Evolutionary conservation across 768 basidiomycete species (phyloP), one percentile per base, ranked within the genome.

Genomic region (Podaxis sp.): DNA sequence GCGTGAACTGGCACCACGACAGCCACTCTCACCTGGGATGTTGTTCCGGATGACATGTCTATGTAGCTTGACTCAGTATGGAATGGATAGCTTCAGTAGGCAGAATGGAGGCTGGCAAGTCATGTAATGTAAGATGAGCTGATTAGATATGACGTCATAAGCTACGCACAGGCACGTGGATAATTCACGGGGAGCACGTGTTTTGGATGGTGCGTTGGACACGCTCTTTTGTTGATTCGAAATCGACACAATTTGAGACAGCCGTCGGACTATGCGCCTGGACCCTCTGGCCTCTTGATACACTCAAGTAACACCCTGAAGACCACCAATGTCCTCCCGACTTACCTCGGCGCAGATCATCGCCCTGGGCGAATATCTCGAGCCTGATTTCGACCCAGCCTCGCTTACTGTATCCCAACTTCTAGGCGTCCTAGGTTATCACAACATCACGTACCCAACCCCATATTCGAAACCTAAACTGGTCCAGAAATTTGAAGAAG

Each of bases 311-410:
- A 53, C 13, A 2, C 17, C 13, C 12, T 37, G 10, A n/a, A 58
- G 22, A 48, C 15, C 24, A 17, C 22, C 67, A 71, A 92, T 92
- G 91, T 91, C 48, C 33, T 56, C 91, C 70, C 84, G 87, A 65
- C 75, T 91, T 66, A 92, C 90, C n/a, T 80, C 92, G 30, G 82
- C 89, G 2, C 87, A 95, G 73, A 78, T 95, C 58, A 88, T 95
- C 68, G 79, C 74, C 22, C 75, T 82, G 36, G 93, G 91, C 69
- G 85, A 90, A 73, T 95, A 95, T 74, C 86, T 95, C 64, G 82
- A 91, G 64, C 83, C 85, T 10, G 86, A 89, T 70, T 95, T 93
- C 60, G 87, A 95, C 66, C 87, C 93, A 17, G 65, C 82, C 1
- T 75, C 82, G 2, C 82, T 95, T 58, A 95, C 92, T 0, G 85